Conservation (phyloP, 257 asterid species). For the Agastache rugosa region DNA sequence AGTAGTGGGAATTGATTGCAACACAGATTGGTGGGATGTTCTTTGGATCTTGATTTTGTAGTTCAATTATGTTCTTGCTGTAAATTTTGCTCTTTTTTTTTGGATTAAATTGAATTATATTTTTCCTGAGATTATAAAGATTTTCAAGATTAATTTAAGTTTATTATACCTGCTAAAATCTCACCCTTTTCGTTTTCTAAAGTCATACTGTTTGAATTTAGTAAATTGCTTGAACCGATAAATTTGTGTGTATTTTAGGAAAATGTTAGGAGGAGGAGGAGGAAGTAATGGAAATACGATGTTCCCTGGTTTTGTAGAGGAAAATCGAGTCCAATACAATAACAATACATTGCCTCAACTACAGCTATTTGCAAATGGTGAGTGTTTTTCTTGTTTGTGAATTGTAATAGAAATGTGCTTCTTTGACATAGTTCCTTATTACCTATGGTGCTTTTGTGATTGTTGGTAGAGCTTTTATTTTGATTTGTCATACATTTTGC, state of each 20-base stretch:
- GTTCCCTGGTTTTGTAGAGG: slow-evolving; percentile 53
- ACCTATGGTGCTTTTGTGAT: slow-evolving; percentile 19
- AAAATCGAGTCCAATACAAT: slow-evolving; percentile 48
- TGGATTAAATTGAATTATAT: background rate
- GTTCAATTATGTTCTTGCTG: slow-evolving; percentile 29
- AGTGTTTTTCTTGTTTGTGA: slow-evolving; percentile 28
- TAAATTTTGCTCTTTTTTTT: background rate
- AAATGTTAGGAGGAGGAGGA: slow-evolving; percentile 64
- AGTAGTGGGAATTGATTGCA: slow-evolving; percentile 27
- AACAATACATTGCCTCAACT: slow-evolving; percentile 63
- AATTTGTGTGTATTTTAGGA: slow-evolving; percentile 45
- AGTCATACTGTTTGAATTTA: background rate
- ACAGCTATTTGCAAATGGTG: slow-evolving; percentile 72
- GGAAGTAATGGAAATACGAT: slow-evolving; percentile 49
- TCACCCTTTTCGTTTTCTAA: slow-evolving; percentile 12
- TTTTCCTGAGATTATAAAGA: slow-evolving; percentile 6
- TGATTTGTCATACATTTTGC: background rate
- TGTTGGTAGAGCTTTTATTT: slow-evolving; percentile 12
- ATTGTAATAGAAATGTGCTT: slow-evolving; percentile 31
- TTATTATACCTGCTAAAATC: slow-evolving; percentile 25
- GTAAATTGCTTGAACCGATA: slow-evolving; percentile 36
- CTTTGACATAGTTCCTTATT: slow-evolving; percentile 4
- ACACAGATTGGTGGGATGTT: slow-evolving; percentile 31
- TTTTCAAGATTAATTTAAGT: background rate
- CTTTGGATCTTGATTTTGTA: slow-evolving; percentile 35